phyloP scores from a whole-genome alignment of 345 rosid genomes.

The Eucalyptus microcorys region DNA sequence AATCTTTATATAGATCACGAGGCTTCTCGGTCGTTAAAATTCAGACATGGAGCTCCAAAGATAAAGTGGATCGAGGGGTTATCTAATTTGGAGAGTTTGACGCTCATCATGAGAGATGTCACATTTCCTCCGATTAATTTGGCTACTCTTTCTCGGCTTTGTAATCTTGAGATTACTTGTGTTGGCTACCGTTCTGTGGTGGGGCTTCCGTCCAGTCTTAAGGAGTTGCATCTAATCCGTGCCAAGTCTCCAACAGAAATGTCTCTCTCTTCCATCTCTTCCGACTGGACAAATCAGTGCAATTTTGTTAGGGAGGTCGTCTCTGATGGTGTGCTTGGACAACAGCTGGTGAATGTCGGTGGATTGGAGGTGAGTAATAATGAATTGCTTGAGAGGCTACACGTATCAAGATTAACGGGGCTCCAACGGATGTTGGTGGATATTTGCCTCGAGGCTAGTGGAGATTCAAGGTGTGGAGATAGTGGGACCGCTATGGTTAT shows the following conservation, averaged over 20 bases:
- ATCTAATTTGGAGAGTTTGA: neutral
- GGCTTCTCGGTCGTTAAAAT: neutral
- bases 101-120: fast-evolving
- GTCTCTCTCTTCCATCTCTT: neutral
- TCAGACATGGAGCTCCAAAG: neutral
- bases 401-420: neutral
- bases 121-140: neutral
- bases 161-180: fast-evolving
- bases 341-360: fast-evolving
- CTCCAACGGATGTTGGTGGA: fast-evolving
- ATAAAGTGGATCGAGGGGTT: neutral
- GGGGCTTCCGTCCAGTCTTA: neutral
- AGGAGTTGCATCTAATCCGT: fast-evolving
- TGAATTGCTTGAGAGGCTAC: neutral
- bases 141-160: neutral
- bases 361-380: fast-evolving
- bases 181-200: neutral
- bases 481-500: neutral
- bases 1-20: neutral
- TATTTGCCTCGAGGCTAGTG: neutral
- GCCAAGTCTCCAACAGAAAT: fast-evolving
- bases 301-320: neutral
- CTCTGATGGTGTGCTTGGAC: neutral
- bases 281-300: neutral
- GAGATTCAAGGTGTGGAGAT: neutral